Evolutionary conservation across 2,329 filamentous ascomycete species (phyloP).

Genomic region (Fusarium napiforme): DNA sequence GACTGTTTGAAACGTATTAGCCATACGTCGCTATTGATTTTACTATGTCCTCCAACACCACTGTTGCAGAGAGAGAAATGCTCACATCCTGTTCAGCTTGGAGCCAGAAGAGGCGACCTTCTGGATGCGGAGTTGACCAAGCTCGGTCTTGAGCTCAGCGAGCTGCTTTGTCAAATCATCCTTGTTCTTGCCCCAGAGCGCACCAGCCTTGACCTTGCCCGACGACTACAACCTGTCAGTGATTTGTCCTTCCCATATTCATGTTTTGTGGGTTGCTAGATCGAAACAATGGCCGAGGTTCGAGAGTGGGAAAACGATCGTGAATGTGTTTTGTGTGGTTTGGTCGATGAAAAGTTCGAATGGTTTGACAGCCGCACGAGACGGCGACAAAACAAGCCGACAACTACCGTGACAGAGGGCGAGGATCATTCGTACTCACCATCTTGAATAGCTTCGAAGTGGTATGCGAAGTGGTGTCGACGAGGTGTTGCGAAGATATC

Average conservation of each 20-base stretch:
- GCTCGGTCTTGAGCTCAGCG: conserved; percentile 93
- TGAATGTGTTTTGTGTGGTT: conserved; percentile 21
- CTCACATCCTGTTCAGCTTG: conserved; percentile 98
- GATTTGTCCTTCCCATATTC: conserved; percentile 34
- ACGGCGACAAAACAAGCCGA: conserved; percentile 31
- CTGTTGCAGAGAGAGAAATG: conserved; percentile 3
- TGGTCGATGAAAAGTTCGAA: conserved; percentile 36
- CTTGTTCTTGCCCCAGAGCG: conserved; percentile 99
- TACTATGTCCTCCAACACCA: conserved; percentile 2
- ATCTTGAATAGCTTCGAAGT: conserved; percentile 59
- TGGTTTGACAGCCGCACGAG: conserved; percentile 20
- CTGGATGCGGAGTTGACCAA: conserved; percentile 95
- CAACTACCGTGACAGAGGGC: conserved; percentile 21
- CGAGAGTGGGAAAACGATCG: conserved; percentile 34
- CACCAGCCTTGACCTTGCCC: conserved; percentile 88
- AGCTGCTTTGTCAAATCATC: conserved; percentile 97
- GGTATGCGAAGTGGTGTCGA: conserved; percentile 55
- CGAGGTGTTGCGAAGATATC: conserved; percentile 50
- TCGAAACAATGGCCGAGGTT: conserved; percentile 26
- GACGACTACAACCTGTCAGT: conserved; percentile 56
- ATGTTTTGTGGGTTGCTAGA: conserved; percentile 18
- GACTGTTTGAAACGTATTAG: conserved; percentile 65
- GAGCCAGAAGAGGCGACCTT: conserved; percentile 96
- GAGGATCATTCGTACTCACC: conserved; percentile 54
- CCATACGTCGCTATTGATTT: conserved; percentile 4